Evolutionary conservation across 345 rosid genomes (phyloP), one percentile per base, ranked within the genome.

Genomic region (Gossypium herbaceum): DNA sequence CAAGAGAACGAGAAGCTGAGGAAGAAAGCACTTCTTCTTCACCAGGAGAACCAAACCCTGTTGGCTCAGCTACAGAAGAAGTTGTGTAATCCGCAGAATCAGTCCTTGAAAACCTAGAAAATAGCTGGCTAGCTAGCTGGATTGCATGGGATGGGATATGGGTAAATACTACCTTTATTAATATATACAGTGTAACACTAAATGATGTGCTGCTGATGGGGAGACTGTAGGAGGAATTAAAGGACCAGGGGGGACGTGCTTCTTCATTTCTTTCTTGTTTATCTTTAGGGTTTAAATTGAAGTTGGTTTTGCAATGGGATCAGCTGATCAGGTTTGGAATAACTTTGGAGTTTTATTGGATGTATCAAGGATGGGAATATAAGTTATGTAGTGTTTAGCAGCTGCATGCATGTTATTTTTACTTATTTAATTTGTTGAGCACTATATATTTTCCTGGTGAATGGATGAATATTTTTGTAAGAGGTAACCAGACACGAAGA

Each of bases 1-100:
- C 72, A 80, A 78, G 92, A 87, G 82, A 94, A 92, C 48, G 89
- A 94, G 84, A 86, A 78, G 85, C 86, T 94, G 63, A 85, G 78
- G 75, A 82, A 82, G 78, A 86, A 80, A 83, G 97, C 92, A 54
- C 71, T 82, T 66, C 84, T 91, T 74, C 98, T 92, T 34, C 83
- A 76, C 48, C 87, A 85, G 71, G 98, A 94, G 87, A 94, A 94
- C 74, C 83, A 84, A 81, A 80, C 75, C 58, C 81, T 94, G 73
- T 71, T 87, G 15, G 70, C 82, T 78, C 82, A 81, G 79, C 86
- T 92, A 51, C 92, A 86, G 47, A 78, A 72, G 50, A 82, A 82
- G 77, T 68, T 84, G 62, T 47, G 76, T 45, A 15, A 27, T 29
- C 47, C 77, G 17, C 51, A 15, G 4, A 75, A 59, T 20, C 20